Evolutionary conservation across 345 rosid species (phyloP).

Genomic region (Gossypium turneri): DNA sequence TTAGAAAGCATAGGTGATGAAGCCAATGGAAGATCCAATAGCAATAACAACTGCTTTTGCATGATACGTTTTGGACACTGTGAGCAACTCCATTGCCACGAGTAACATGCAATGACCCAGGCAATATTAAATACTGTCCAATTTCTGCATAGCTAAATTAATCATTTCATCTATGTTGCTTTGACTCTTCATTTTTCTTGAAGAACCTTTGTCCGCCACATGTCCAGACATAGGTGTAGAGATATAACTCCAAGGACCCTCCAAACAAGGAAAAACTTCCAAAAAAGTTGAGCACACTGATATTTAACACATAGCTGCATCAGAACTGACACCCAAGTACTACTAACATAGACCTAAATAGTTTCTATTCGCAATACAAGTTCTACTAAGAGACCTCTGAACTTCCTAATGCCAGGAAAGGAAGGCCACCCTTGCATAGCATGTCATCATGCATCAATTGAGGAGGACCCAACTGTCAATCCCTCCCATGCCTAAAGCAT

Average conservation of each 20-base stretch:
- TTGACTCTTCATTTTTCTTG: not conserved
- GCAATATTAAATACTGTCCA: not conserved
- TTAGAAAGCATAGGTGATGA: slow-evolving; percentile 1
- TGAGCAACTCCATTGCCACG: not conserved
- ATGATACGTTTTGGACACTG: not conserved
- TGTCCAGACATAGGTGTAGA: not conserved
- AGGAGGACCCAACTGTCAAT: not conserved
- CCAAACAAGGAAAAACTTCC: no score
- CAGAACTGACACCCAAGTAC: not conserved
- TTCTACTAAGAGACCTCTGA: not conserved
- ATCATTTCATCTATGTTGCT: not conserved
- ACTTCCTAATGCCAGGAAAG: slow-evolving; percentile 6
- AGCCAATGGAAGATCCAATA: slow-evolving; percentile 4
- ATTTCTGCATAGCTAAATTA: not conserved
- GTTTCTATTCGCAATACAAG: not conserved
- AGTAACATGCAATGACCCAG: not conserved
- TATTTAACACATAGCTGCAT: not conserved
- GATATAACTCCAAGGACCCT: not conserved
- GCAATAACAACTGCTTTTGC: not conserved
- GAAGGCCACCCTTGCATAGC: not conserved
- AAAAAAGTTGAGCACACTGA: no score
- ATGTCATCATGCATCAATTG: not conserved
- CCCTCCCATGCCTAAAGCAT: not conserved
- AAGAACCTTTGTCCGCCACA: not conserved
- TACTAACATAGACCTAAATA: no score